phyloP scores from a whole-genome alignment of 1,284 basidiomycete genomes.

The Mycena citricolor region DNA sequence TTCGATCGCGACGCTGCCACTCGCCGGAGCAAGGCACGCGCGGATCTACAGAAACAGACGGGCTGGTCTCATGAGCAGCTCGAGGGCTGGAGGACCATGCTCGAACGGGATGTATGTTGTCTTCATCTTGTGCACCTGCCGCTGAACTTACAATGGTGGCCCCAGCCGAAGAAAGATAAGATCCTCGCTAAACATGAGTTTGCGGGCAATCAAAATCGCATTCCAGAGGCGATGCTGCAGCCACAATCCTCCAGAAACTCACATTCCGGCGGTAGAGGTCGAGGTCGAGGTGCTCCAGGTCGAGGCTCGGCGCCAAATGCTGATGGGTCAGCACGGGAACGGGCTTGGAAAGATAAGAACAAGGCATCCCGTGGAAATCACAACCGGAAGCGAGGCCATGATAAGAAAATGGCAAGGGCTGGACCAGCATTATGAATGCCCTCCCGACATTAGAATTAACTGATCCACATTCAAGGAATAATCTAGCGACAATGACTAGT shows the following conservation, averaged over 20 bases:
- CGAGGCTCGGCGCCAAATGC: constrained; percentile 36
- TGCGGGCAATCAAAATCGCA: constrained; percentile 52
- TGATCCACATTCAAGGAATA: no score
- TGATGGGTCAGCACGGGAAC: constrained; percentile 41
- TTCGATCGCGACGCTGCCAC: constrained; percentile 79
- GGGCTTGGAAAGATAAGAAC: constrained; percentile 70
- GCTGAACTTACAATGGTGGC: constrained; percentile 56
- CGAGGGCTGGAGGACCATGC: constrained; percentile 86
- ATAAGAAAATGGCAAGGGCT: constrained; percentile 70
- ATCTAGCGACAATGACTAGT: no score
- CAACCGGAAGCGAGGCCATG: constrained; percentile 68
- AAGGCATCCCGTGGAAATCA: constrained; percentile 65
- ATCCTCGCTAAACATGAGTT: constrained; percentile 75
- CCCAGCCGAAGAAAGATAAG: constrained; percentile 71
- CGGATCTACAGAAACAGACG: constrained; percentile 64
- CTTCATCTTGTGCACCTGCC: constrained; percentile 43
- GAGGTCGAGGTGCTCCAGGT: constrained; percentile 32
- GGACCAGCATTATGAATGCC: constrained; percentile 30
- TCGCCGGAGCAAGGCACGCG: constrained; percentile 62
- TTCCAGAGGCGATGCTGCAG: constrained; percentile 57
- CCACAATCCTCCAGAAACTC: constrained; percentile 30
- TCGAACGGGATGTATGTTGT: constrained; percentile 75
- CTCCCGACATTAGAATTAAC: no score
- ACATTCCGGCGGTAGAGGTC: constrained; percentile 34
- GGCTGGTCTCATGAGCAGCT: constrained; percentile 79